Percentiles rank a stretch among this genome's conserved stretches.
These are phyloP conservation scores for Sporobolus alterniflorus DNA, from an alignment of 202 grass and related monocot genomes.

Conservation along the genomic window DNA sequence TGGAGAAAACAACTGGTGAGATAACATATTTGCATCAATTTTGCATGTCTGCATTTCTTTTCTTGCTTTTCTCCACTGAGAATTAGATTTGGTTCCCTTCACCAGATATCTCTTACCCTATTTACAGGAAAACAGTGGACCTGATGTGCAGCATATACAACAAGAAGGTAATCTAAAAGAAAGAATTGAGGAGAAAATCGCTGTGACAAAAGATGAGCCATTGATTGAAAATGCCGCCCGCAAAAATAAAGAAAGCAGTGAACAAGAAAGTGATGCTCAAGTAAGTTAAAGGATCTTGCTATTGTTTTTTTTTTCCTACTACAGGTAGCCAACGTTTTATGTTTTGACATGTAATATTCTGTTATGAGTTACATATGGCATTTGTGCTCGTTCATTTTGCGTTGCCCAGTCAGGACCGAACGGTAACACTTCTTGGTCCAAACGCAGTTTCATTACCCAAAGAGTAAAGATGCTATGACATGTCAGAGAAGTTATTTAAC, in stretches of 20 bases:
- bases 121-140: constrained; percentile 64
- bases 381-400: constrained; percentile 22
- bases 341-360: background rate
- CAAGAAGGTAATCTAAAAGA: constrained; percentile 54
- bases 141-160: constrained; percentile 40
- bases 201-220: constrained; percentile 39
- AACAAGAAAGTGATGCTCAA: constrained; percentile 96
- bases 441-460: constrained; percentile 54
- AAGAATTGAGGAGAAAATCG: constrained; percentile 36
- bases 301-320: background rate
- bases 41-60: constrained; percentile 8
- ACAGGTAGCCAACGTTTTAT: background rate
- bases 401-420: constrained; percentile 39
- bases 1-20: constrained; percentile 96
- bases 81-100: background rate
- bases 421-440: constrained; percentile 11
- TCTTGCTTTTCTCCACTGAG: background rate
- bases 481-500: constrained; percentile 13
- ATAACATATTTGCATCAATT: constrained; percentile 1
- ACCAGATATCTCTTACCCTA: constrained; percentile 1
- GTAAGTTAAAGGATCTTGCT: constrained; percentile 61
- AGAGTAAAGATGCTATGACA: background rate
- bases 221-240: constrained; percentile 28
- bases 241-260: constrained; percentile 71
- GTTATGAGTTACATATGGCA: background rate